A percentile compares a stretch with the other conserved stretches of the same genome.
These are phyloP conservation scores for Calonectria henricotiae DNA, from an alignment of 2,329 filamentous ascomycete species.

Conservation along the genomic window DNA sequence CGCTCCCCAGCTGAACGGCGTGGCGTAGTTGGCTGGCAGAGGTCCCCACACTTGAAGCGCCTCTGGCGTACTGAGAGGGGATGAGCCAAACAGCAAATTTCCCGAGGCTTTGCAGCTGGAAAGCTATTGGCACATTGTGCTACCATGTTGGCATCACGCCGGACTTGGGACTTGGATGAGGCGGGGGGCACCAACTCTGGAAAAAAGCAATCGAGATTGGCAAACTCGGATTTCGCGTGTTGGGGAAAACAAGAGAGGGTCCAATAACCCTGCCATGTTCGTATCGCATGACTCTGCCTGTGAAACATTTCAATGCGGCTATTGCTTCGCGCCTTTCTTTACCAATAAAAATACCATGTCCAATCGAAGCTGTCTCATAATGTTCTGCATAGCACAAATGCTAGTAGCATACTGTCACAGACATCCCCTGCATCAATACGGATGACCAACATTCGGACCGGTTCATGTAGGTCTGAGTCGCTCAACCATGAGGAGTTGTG, in stretches of 20 bases:
- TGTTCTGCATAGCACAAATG: neutral
- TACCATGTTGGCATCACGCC: neutral
- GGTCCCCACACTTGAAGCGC: neutral
- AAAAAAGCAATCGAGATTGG: neutral
- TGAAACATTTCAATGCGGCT: slow-evolving; percentile 4
- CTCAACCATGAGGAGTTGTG: neutral
- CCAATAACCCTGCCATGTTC: neutral
- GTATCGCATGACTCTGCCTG: slow-evolving; percentile 1
- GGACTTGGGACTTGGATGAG: neutral
- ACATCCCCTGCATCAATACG: neutral
- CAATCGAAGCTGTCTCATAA: neutral
- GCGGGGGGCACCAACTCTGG: neutral
- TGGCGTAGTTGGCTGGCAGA: neutral
- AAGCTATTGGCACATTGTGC: neutral
- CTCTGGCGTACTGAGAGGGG: neutral
- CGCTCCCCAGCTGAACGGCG: slow-evolving; percentile 10
- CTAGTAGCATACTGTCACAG: neutral
- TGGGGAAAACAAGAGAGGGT: neutral
- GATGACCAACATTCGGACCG: slow-evolving; percentile 1
- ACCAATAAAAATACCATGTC: neutral
- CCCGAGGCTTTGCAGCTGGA: neutral
- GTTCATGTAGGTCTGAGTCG: neutral
- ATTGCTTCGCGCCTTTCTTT: neutral
- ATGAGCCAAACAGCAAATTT: slow-evolving; percentile 9
- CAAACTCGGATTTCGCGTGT: neutral